A percentile compares a stretch with the other conserved stretches of the same genome.
Evolutionary conservation across 352 stramenopile genomes (phyloP).

Genomic region (Phytophthora pistaciae): DNA sequence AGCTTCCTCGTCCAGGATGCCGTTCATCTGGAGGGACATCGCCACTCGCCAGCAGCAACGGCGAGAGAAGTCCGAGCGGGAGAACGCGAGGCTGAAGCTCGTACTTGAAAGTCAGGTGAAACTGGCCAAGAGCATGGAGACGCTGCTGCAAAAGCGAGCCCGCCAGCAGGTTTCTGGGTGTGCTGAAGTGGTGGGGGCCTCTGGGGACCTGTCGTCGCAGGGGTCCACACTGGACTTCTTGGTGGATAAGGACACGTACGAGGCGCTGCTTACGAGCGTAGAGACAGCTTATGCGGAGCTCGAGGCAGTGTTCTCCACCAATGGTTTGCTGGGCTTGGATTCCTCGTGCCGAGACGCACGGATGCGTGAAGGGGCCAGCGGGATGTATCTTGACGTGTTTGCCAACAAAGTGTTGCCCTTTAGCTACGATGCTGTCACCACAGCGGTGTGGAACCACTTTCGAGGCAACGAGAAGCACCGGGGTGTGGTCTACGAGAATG

Average conservation of each 20-base stretch:
- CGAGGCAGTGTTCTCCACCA: slow-evolving; percentile 36
- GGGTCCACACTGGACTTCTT: slow-evolving; percentile 36
- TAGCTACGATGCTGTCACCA: slow-evolving; percentile 29
- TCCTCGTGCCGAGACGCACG: slow-evolving; percentile 32
- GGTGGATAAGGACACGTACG: slow-evolving; percentile 40
- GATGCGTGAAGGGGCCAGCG: slow-evolving; percentile 40
- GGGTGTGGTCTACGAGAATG: slow-evolving; percentile 43
- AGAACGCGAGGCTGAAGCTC: slow-evolving; percentile 60
- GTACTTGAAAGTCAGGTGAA: slow-evolving; percentile 62
- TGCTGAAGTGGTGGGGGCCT: slow-evolving; percentile 28
- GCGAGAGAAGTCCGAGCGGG: slow-evolving; percentile 49
- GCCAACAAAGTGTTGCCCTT: slow-evolving; percentile 46
- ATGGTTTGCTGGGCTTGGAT: slow-evolving; percentile 35
- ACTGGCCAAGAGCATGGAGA: slow-evolving; percentile 57
- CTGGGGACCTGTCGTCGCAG: slow-evolving; percentile 23
- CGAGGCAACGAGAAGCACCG: slow-evolving; percentile 41
- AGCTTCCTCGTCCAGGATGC: slow-evolving; percentile 11
- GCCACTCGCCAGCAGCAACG: slow-evolving; percentile 53
- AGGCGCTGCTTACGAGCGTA: slow-evolving; percentile 37
- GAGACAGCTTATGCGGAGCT: slow-evolving; percentile 43
- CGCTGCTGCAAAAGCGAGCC: slow-evolving; percentile 51
- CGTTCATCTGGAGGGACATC: slow-evolving; percentile 54
- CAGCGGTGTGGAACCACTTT: slow-evolving; percentile 48
- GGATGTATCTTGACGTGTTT: slow-evolving; percentile 48
- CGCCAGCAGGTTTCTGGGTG: slow-evolving; percentile 40